A percentile compares a stretch with the other conserved stretches of the same genome.
Evolutionary conservation across 306 rosid genomes (phyloP).

Genomic region (Geum urbanum): DNA sequence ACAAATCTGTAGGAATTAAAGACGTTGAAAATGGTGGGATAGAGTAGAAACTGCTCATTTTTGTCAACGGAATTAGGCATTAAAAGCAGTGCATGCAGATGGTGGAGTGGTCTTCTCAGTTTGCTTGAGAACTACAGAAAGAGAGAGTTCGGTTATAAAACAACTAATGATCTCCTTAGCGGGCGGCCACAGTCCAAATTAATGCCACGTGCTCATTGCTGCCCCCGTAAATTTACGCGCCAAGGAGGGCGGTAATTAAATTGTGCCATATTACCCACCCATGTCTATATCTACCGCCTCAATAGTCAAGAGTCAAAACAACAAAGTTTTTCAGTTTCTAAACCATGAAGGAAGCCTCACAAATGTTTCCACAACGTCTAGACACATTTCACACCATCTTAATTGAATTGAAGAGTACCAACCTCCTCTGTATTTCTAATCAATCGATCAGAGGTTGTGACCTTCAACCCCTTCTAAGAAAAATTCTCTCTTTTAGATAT

Average conservation of each 20-base stretch:
- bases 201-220: background rate
- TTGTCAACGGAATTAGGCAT: background rate
- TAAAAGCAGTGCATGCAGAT: conserved; percentile 6
- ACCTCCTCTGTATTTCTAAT: too few relatives aligned
- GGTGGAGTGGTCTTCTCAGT: conserved; percentile 5
- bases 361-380: too few relatives aligned
- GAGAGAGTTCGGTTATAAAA: conserved; percentile 10
- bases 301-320: too few relatives aligned
- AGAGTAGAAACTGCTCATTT: background rate
- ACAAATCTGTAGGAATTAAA: background rate
- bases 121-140: conserved; percentile 3
- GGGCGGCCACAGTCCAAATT: conserved; percentile 7
- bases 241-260: background rate
- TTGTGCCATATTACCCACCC: too few relatives aligned
- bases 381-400: too few relatives aligned
- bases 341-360: too few relatives aligned
- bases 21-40: background rate
- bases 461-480: too few relatives aligned
- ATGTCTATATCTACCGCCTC: too few relatives aligned
- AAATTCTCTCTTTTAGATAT: too few relatives aligned
- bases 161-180: background rate
- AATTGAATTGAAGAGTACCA: too few relatives aligned
- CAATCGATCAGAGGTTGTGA: too few relatives aligned
- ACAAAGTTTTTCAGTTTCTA: too few relatives aligned
- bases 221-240: conserved; percentile 3